phyloP scores from a whole-genome alignment of 2,329 filamentous ascomycete species.

The Sarocladium oryzae region DNA sequence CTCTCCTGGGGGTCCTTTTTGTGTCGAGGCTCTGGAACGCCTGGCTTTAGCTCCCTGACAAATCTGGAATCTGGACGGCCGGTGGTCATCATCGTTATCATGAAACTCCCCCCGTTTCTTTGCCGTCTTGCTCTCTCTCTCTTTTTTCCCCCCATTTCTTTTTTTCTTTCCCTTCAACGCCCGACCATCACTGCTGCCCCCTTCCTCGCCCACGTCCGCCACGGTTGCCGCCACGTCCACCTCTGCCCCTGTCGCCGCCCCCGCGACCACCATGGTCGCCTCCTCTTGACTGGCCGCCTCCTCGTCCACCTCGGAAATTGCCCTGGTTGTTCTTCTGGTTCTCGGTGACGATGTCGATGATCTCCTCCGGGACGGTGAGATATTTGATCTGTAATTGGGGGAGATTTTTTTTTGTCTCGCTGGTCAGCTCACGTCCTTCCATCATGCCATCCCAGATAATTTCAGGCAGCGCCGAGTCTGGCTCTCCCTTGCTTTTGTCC shows the following conservation, averaged over 20 bases:
- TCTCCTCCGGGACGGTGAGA: conserved; percentile 90
- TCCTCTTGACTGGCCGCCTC: conserved; percentile 50
- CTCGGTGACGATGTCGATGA: conserved; percentile 90
- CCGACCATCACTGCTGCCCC: conserved; percentile 17
- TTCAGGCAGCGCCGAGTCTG: too few relatives aligned
- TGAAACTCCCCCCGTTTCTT: neutral
- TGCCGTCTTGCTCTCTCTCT: too few relatives aligned
- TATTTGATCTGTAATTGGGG: conserved; percentile 99
- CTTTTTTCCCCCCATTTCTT: neutral
- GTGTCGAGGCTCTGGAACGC: neutral
- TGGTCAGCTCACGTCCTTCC: too few relatives aligned
- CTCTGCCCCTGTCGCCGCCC: conserved; percentile 35
- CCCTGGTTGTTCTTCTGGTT: conserved; percentile 66
- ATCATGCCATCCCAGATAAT: too few relatives aligned
- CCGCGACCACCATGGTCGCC: conserved; percentile 55
- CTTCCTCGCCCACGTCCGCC: conserved; percentile 29
- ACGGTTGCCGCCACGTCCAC: conserved; percentile 31
- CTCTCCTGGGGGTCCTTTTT: neutral
- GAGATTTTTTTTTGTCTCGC: too few relatives aligned
- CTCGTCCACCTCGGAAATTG: conserved; percentile 59
- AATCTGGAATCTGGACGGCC: too few relatives aligned
- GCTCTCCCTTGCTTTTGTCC: neutral
- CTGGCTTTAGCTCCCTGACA: too few relatives aligned
- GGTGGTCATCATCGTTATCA: neutral
- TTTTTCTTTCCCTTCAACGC: neutral